Percentiles rank a stretch among this genome's conserved stretches.
These are phyloP conservation scores for Silene noctiflora DNA, from an alignment of 179 eudicot genomes.

Conservation along the genomic window DNA sequence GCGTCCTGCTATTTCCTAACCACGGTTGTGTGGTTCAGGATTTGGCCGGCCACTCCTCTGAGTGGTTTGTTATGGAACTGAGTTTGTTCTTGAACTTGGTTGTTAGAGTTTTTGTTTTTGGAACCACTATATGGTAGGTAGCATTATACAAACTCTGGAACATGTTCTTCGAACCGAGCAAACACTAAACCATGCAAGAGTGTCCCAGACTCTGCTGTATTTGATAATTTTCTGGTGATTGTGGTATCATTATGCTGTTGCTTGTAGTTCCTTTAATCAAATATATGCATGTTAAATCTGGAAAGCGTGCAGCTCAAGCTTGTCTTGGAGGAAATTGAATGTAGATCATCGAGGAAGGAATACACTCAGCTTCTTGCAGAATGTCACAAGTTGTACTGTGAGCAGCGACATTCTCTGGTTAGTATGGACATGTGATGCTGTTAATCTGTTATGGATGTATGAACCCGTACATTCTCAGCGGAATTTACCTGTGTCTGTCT, in stretches of 20 bases:
- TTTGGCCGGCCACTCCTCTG: not conserved
- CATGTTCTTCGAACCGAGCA: not conserved
- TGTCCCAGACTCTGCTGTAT: not conserved
- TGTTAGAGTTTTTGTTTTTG: not conserved
- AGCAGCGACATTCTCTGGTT: constrained; percentile 91
- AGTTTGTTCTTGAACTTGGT: not conserved
- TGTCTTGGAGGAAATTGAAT: constrained; percentile 90
- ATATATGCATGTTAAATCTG: constrained; percentile 10
- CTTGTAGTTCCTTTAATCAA: constrained; percentile 10
- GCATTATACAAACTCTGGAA: not conserved
- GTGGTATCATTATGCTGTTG: not conserved
- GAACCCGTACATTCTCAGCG: not conserved
- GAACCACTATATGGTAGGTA: not conserved
- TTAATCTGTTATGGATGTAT: not conserved
- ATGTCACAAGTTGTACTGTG: constrained; percentile 92
- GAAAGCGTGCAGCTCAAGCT: constrained; percentile 72
- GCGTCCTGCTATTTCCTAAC: not conserved
- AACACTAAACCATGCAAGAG: not conserved
- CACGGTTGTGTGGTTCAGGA: not conserved
- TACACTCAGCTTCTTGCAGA: constrained; percentile 86
- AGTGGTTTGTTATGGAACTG: not conserved
- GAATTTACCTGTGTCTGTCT: constrained; percentile 2
- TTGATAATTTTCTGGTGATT: not conserved
- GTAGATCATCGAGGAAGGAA: constrained; percentile 87
- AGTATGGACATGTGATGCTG: constrained; percentile 28